Evolutionary conservation across 208 protist genomes (phyloP).

Genomic region (Leptomonas seymouri): DNA sequence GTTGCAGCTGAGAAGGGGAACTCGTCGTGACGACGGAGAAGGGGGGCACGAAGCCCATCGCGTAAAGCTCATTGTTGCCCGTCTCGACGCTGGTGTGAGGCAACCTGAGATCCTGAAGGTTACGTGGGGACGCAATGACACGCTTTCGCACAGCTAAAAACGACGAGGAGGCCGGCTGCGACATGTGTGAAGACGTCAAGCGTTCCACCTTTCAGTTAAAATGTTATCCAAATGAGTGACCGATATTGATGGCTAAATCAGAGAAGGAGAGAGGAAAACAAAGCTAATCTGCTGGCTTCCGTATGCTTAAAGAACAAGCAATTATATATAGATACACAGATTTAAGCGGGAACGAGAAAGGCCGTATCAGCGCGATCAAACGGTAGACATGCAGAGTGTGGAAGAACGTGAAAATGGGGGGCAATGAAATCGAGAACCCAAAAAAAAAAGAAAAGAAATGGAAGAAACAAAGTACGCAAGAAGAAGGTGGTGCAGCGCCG

Average conservation of each 20-base stretch:
- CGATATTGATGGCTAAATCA: background rate
- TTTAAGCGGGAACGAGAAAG: too few relatives aligned
- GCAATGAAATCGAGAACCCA: too few relatives aligned
- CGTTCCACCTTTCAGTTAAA: too few relatives aligned
- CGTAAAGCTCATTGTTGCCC: slow-evolving; percentile 1
- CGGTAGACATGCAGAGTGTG: too few relatives aligned
- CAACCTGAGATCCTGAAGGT: slow-evolving; percentile 24
- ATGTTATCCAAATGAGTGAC: too few relatives aligned
- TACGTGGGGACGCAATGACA: slow-evolving; percentile 24
- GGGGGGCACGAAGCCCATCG: slow-evolving; percentile 18
- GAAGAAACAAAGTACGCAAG: background rate
- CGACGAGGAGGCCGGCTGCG: slow-evolving; percentile 8
- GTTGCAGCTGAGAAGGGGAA: slow-evolving; percentile 29
- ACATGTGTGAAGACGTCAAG: background rate
- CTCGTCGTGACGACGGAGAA: slow-evolving; percentile 20
- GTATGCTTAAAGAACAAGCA: too few relatives aligned
- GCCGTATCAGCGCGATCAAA: too few relatives aligned
- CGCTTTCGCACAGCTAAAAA: slow-evolving; percentile 19
- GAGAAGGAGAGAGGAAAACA: slow-evolving; percentile 1
- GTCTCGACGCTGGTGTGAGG: slow-evolving; percentile 17
- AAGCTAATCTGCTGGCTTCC: background rate
- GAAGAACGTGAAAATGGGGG: too few relatives aligned
- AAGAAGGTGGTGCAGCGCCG: background rate
- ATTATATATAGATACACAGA: too few relatives aligned
- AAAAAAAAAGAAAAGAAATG: slow-evolving; percentile 8